Evolutionary conservation across 345 rosid genomes (phyloP).

Genomic region (Salix exigua): DNA sequence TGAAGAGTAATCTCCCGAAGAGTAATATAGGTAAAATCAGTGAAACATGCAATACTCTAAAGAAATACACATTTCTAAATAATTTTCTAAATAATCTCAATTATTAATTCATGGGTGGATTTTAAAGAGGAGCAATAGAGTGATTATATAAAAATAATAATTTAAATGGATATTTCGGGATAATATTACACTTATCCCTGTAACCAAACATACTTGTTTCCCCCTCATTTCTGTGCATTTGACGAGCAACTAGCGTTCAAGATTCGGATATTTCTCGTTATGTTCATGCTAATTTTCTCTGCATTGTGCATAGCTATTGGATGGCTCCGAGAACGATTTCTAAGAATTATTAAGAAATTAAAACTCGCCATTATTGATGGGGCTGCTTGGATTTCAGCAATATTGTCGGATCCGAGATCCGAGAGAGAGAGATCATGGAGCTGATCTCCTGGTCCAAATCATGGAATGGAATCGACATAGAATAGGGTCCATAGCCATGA

Average conservation of each 20-base stretch:
- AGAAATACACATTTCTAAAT: not conserved
- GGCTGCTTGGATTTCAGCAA: slow-evolving; percentile 14
- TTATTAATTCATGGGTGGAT: not conserved
- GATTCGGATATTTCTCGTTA: not conserved
- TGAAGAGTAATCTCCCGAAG: not conserved
- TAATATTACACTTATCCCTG: not conserved
- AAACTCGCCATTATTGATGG: slow-evolving; percentile 4
- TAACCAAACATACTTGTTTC: not conserved
- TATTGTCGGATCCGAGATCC: slow-evolving; percentile 25
- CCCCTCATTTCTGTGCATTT: not conserved
- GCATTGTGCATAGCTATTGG: not conserved
- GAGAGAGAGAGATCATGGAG: not conserved
- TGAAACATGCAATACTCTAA: not conserved
- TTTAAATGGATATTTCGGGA: not conserved
- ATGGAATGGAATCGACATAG: slow-evolving; percentile 5
- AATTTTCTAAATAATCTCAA: not conserved
- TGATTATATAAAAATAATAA: not conserved
- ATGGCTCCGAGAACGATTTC: not conserved
- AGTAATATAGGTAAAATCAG: not conserved
- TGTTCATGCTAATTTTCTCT: not conserved
- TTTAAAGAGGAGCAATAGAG: too few relatives aligned
- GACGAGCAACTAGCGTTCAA: not conserved
- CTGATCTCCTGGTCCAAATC: not conserved
- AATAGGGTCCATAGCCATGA: slow-evolving; percentile 11
- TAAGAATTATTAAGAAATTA: not conserved